phyloP scores from a whole-genome alignment of 108 stramenopile species.

The Skeletonema grethae region DNA sequence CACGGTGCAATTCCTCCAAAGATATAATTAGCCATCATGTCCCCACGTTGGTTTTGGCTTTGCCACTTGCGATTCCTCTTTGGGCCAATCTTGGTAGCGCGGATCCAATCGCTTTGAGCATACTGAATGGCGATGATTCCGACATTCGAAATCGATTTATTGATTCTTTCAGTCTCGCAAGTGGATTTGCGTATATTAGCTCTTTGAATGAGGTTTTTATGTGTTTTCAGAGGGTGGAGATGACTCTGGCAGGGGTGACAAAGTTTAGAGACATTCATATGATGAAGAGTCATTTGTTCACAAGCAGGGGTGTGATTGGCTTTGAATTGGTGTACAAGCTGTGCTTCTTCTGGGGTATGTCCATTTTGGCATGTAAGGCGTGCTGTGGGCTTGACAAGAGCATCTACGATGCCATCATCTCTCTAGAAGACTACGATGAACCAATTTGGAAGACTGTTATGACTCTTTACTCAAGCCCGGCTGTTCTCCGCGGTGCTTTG shows the following conservation, averaged over 20 bases:
- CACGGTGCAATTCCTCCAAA: slow-evolving; percentile 18
- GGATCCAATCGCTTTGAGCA: background rate
- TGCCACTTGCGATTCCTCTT: slow-evolving; percentile 16
- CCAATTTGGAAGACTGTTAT: slow-evolving; percentile 6
- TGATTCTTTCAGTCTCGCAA: slow-evolving; percentile 3
- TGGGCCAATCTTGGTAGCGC: slow-evolving; percentile 2
- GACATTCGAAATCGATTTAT: slow-evolving; percentile 6
- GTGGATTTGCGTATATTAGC: slow-evolving; percentile 24
- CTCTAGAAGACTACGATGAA: background rate
- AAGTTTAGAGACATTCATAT: slow-evolving; percentile 2
- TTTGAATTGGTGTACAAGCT: slow-evolving; percentile 25
- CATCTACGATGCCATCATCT: background rate
- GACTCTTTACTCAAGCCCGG: slow-evolving; percentile 13
- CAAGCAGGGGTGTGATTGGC: slow-evolving; percentile 8
- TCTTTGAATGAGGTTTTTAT: slow-evolving; percentile 34
- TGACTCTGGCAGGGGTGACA: slow-evolving; percentile 4
- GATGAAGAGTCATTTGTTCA: slow-evolving; percentile 16
- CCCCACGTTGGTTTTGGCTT: slow-evolving; percentile 14
- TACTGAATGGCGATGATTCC: slow-evolving; percentile 1
- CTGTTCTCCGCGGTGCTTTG: slow-evolving; percentile 11
- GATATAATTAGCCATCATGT: slow-evolving; percentile 29
- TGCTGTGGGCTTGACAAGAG: slow-evolving; percentile 21
- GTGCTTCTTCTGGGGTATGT: slow-evolving; percentile 26
- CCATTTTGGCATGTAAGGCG: slow-evolving; percentile 26
- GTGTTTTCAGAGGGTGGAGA: slow-evolving; percentile 30